A percentile compares a stretch with the other conserved stretches of the same genome.
Evolutionary conservation across 1,284 basidiomycete species (phyloP).

Genomic region (Malassezia slooffiae): DNA sequence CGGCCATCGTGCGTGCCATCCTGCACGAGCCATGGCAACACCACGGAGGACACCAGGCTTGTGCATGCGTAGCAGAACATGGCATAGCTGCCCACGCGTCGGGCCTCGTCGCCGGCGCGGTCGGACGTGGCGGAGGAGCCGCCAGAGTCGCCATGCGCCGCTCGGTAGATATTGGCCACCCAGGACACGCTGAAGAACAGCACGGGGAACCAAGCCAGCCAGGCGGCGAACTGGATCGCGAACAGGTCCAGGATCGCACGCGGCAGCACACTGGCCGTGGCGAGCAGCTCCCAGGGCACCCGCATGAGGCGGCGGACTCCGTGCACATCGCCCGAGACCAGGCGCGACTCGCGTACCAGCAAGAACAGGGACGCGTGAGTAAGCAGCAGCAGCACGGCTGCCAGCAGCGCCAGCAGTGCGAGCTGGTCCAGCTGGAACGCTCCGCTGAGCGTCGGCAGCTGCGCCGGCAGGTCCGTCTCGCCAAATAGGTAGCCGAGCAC

Average conservation of each 20-base stretch:
- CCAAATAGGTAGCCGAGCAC: conserved; percentile 40
- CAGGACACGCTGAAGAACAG: conserved; percentile 36
- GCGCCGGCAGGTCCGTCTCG: conserved; percentile 27
- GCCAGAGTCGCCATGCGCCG: conserved; percentile 15
- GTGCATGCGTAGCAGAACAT: conserved; percentile 66
- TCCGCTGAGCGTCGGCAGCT: conserved; percentile 16
- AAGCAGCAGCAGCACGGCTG: conserved; percentile 17
- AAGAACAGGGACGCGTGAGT: conserved; percentile 26
- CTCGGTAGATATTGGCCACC: conserved; percentile 37
- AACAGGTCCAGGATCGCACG: conserved; percentile 28
- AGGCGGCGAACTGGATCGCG: conserved; percentile 35
- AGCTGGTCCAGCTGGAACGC: conserved; percentile 22
- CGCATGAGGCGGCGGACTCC: conserved; percentile 1
- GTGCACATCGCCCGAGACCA: conserved; percentile 6
- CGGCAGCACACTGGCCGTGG: conserved; percentile 19
- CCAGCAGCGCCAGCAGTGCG: conserved; percentile 23
- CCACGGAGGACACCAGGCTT: conserved; percentile 59
- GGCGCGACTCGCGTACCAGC: conserved; percentile 23
- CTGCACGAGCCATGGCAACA: conserved; percentile 62
- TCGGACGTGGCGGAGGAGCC: conserved; percentile 14
- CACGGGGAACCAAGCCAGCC: conserved; percentile 40
- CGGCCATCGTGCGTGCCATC: conserved; percentile 12
- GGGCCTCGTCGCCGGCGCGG: conserved; percentile 53
- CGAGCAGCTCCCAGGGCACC: conserved; percentile 19
- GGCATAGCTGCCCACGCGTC: conserved; percentile 69